These are phyloP conservation scores for Pyrus hybrid DNA, from an alignment of 331 rosid species.

Conservation along the genomic window DNA sequence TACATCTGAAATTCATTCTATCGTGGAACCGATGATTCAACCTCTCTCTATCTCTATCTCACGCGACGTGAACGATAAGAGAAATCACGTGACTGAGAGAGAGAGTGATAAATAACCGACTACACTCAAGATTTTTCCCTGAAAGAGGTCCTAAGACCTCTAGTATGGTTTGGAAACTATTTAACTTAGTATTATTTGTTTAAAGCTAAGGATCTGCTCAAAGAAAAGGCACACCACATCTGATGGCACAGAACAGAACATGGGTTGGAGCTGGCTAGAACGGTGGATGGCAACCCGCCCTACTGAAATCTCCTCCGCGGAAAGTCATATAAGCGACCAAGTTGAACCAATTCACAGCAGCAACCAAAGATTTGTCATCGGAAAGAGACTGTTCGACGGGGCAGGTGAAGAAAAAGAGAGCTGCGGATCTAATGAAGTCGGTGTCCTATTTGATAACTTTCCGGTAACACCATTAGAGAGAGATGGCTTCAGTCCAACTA, in stretches of 20 bases:
- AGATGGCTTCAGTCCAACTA: conserved; percentile 20
- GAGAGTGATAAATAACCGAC: not conserved
- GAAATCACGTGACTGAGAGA: not conserved
- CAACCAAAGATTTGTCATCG: conserved; percentile 18
- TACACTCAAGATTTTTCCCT: not conserved
- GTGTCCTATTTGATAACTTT: conserved; percentile 42
- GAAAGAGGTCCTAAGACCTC: not conserved
- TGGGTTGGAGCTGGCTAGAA: conserved; percentile 98
- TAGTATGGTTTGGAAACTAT: not conserved
- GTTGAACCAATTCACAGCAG: conserved; percentile 26
- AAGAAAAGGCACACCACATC: conserved; percentile 44
- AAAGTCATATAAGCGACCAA: conserved; percentile 32
- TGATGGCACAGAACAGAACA: conserved; percentile 39
- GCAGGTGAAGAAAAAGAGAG: conserved; percentile 80
- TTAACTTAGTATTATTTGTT: not conserved
- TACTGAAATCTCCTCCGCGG: conserved; percentile 50
- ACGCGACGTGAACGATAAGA: not conserved
- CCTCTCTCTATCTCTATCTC: not conserved
- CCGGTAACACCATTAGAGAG: conserved; percentile 33
- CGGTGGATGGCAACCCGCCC: conserved; percentile 98
- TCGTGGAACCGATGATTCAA: not conserved
- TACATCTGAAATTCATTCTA: conserved; percentile 5
- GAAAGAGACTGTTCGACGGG: conserved; percentile 41
- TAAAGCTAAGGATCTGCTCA: conserved; percentile 71
- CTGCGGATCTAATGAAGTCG: conserved; percentile 89